Evolutionary conservation across 148 eudicot genomes (phyloP), one percentile per base, ranked within the genome.

Genomic region (Nyssa sinensis): DNA sequence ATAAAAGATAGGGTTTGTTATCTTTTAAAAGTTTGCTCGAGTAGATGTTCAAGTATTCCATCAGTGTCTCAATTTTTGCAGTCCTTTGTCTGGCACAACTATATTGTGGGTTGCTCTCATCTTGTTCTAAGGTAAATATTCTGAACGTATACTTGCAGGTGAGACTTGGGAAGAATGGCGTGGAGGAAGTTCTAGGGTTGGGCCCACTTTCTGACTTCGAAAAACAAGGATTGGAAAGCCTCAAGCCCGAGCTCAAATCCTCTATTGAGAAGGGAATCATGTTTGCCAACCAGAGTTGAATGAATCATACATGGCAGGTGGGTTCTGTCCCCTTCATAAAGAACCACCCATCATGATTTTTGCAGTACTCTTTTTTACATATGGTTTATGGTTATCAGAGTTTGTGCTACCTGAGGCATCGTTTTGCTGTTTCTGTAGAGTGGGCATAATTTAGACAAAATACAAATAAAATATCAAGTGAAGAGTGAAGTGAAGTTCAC

Each of bases 121-220:
- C 0, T 23, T n/a, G n/a, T 62, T 19, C 17, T 9, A 39, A 41
- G 64, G 35, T 31, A 30, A 23, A 29, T 41, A 67, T 68, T 69
- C 51, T 76, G 9, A 41, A 30, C 49, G 35, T 23, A 19, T 62
- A 31, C 11, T 37, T 81, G 74, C 96, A 95, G 99, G 98, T 95
- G 83, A 89, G 86, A 74, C 88, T 95, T 8, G 99, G 99, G 21
- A 91, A 86, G 90, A 89, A 88, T 58, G 99, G 99, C n/a, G 91
- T 95, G 47, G 98, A 95, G 64, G 96, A 95, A 85, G 77, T 93
- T 24, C 53, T 81, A 5, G 97, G 88, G 35, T 68, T 95, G 62
- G 97, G 97, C 7, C 33, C 93, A 2, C 86, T 95, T 49, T 82
- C 94, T 10, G 94, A 88, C 65, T 84, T 23, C 27, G 97, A 93